Base-by-base conservation (phyloP, 495 filamentous ascomycete species). In the Aspergillus asperescens region DNA sequence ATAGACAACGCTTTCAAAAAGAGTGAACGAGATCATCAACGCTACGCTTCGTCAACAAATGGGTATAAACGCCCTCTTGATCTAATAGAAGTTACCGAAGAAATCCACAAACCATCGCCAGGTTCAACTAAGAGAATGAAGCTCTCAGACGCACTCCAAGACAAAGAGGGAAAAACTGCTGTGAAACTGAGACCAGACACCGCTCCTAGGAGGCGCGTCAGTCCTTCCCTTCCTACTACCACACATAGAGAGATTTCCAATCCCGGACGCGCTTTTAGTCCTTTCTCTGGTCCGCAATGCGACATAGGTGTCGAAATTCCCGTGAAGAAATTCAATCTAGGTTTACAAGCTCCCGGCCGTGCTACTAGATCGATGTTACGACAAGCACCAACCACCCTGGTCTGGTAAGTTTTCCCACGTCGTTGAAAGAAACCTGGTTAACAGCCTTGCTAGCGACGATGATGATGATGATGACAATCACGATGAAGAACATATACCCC, bases 1-100 rank as follows among this genome's bases (percentile, higher is more conserved):
- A 66, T 79, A 66, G 60, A 74, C 20, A 66, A 59, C 10, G 56
- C 60, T 9, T 77, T 79, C 43, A 48, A 10, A 40, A 58, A 51
- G 25, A 32, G 39, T 5, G 43, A 61, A n/a, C 43, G 55, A 18
- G 41, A 27, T 3, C 48, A 45, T 15, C 47, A 43, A n/a, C 41
- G 45, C 7, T 35, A 2, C 10, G n/a, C n/a, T n/a, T n/a, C n/a
- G n/a, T n/a, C n/a, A n/a, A 10, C 37, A 8, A 64, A 55, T 10
- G 24, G 7, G 2, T 18, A 42, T 15, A 65, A 63, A 42, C 52
- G 59, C 7, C 37, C 43, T 13, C 41, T 44, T 47, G 18, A 2
- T 32, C 22, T 40, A 28, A 40, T 59, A 43, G 19, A 35, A 49
- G 15, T 15, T 16, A 10, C 47, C 8, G 48, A 57, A 23, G 32